A percentile compares a stretch with the other conserved stretches of the same genome.
Conservation (phyloP, 495 filamentous ascomycete genomes). For the Neurospora hispaniola region DNA sequence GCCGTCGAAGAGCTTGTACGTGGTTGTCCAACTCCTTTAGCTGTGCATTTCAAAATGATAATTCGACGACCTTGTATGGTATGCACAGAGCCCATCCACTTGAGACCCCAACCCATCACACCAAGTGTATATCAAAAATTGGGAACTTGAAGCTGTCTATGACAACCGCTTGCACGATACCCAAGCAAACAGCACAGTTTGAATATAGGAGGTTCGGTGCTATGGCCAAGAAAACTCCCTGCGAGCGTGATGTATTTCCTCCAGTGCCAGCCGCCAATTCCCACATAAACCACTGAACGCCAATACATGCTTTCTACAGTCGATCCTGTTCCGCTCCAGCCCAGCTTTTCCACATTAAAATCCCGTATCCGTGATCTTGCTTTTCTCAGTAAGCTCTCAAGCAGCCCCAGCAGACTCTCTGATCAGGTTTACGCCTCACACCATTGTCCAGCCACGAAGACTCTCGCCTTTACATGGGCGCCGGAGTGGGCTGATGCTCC, state of each 20-base stretch:
- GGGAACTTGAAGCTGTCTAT: not conserved
- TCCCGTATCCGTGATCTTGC: not conserved
- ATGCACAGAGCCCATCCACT: no score
- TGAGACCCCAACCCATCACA: not conserved
- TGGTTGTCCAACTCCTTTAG: no score
- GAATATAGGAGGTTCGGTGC: not conserved
- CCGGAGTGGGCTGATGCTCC: conserved; percentile 29
- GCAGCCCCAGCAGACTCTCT: not conserved
- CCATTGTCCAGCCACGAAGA: not conserved
- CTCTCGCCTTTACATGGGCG: conserved; percentile 13
- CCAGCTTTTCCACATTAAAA: not conserved
- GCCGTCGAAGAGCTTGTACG: no score
- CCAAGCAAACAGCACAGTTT: not conserved
- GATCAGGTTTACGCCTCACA: not conserved
- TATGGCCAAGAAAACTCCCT: not conserved
- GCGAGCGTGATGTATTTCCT: not conserved
- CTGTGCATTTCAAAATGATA: no score
- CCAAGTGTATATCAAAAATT: not conserved
- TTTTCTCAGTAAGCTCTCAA: not conserved
- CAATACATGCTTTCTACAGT: not conserved
- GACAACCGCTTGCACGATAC: not conserved
- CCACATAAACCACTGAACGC: not conserved
- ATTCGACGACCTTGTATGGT: no score
- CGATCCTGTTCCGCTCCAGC: not conserved
- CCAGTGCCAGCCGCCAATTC: not conserved